Conservation (phyloP, 805 yeast species). For the Starmera caribaea region DNA sequence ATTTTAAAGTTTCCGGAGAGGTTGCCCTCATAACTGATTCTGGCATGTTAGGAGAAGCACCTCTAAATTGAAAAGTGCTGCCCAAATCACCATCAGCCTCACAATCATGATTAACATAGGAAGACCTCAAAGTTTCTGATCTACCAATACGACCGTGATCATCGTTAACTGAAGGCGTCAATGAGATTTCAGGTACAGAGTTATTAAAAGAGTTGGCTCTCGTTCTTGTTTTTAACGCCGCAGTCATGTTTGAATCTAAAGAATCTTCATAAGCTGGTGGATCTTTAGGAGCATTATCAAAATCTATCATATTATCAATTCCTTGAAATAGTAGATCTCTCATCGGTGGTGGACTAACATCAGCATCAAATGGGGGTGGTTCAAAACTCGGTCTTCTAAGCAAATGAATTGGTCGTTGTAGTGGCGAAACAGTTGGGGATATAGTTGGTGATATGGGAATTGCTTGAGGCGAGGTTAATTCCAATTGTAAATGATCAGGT, state of each 20-base stretch:
- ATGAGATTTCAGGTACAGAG: background rate
- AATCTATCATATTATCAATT: constrained; percentile 8
- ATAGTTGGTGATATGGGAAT: constrained; percentile 44
- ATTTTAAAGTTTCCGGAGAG: background rate
- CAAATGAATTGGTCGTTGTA: constrained; percentile 40
- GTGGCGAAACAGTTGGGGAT: constrained; percentile 26
- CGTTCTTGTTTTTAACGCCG: constrained; percentile 1
- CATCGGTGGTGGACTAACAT: constrained; percentile 26
- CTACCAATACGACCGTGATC: constrained; percentile 7
- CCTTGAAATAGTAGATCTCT: constrained; percentile 4
- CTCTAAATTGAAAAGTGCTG: constrained; percentile 21
- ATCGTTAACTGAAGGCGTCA: background rate
- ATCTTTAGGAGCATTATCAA: constrained; percentile 14
- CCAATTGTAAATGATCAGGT: constrained; percentile 38
- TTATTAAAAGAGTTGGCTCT: background rate
- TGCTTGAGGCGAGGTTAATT: constrained; percentile 55
- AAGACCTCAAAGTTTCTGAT: background rate
- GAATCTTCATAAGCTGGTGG: constrained; percentile 28
- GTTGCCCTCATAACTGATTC: constrained; percentile 21
- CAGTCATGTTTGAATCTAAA: constrained; percentile 9
- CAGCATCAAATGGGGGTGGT: constrained; percentile 57
- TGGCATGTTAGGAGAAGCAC: constrained; percentile 24
- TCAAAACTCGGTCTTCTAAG: constrained; percentile 44
- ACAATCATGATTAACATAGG: constrained; percentile 1
- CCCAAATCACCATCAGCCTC: constrained; percentile 20